Conservation (phyloP, 2,329 filamentous ascomycete species). For the Pestalotiopsis fici region DNA sequence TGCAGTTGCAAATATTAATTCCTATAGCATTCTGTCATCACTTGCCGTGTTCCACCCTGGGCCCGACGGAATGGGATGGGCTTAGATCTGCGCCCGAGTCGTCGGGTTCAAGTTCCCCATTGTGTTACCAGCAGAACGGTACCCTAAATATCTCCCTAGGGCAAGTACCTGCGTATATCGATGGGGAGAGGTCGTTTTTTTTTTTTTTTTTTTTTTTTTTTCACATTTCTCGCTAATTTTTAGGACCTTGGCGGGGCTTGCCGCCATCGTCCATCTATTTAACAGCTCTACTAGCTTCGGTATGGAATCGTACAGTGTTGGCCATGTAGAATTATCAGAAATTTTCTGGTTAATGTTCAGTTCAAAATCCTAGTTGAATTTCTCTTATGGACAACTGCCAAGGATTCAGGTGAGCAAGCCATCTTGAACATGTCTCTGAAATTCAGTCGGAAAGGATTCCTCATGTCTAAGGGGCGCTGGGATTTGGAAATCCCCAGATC, state of each 20-base stretch:
- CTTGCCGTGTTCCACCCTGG: background rate
- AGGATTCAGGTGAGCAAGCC: too few species aligned
- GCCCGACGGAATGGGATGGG: background rate
- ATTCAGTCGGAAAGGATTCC: too few species aligned
- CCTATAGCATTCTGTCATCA: background rate
- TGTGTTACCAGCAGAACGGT: conserved; percentile 5
- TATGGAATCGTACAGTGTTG: background rate
- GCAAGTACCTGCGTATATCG: background rate
- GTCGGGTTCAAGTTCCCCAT: background rate
- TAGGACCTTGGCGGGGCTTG: background rate
- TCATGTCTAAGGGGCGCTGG: background rate
- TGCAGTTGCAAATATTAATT: background rate
- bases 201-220: background rate
- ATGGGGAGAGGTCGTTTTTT: background rate
- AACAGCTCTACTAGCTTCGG: background rate
- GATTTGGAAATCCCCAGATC: background rate
- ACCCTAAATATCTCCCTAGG: background rate
- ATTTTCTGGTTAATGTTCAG: too few species aligned
- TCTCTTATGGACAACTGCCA: too few species aligned
- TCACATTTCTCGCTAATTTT: background rate
- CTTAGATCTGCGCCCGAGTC: background rate
- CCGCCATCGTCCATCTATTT: background rate
- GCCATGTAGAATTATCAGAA: too few species aligned
- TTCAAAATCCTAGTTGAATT: too few species aligned
- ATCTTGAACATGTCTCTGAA: too few species aligned